phyloP scores from a whole-genome alignment of 1,139 yeast species.

The Yamadazyma triangularis region DNA sequence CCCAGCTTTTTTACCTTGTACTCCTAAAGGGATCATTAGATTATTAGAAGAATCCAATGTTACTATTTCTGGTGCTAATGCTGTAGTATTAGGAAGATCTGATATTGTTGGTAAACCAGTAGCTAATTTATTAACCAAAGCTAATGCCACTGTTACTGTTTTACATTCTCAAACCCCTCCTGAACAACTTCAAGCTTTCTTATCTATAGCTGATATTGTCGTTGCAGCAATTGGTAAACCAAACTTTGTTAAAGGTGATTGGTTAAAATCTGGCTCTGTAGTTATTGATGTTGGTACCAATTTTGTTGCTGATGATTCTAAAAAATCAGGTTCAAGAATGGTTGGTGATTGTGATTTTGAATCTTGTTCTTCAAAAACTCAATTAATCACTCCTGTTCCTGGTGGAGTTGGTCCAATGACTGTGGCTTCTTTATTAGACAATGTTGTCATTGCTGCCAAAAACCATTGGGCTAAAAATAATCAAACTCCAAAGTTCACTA shows the following conservation, averaged over 20 bases:
- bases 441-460: conserved; percentile 81
- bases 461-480: conserved; percentile 41
- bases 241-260: conserved; percentile 76
- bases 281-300: conserved; percentile 97
- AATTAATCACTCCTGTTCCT: conserved; percentile 91
- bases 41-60: conserved; percentile 64
- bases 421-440: conserved; percentile 89
- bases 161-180: conserved; percentile 68
- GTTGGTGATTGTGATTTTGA: conserved; percentile 93
- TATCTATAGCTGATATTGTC: conserved; percentile 79
- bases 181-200: conserved; percentile 52
- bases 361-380: conserved; percentile 61
- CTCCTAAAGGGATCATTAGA: conserved; percentile 91
- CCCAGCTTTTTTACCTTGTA: conserved; percentile 88
- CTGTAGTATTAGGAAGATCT: conserved; percentile 94
- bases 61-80: conserved; percentile 66
- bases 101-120: conserved; percentile 97
- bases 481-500: conserved; percentile 47
- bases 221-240: conserved; percentile 91
- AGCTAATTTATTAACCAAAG: conserved; percentile 71
- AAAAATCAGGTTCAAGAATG: conserved; percentile 78
- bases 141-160: conserved; percentile 84
- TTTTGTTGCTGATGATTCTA: conserved; percentile 70
- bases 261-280: conserved; percentile 81
- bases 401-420: conserved; percentile 99